phyloP scores from a whole-genome alignment of 805 yeast species.

The Wickerhamomyces silvicola region DNA sequence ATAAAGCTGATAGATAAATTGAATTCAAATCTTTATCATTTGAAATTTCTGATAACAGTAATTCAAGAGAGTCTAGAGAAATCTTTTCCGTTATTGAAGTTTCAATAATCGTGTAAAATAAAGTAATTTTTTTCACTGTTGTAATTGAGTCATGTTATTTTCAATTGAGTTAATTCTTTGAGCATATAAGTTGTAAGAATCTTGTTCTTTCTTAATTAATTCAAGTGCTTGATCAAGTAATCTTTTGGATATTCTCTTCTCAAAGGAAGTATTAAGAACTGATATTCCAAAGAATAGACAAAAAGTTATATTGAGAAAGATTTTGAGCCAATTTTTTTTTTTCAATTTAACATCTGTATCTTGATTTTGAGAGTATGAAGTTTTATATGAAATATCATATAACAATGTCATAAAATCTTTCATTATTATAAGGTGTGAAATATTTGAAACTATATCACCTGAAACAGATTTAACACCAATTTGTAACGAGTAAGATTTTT shows the following conservation, averaged over 20 bases:
- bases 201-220: conserved; percentile 2
- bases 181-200: not conserved
- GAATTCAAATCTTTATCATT: not conserved
- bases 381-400: not conserved
- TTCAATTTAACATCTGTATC: conserved; percentile 1
- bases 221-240: conserved; percentile 2
- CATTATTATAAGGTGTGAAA: not conserved
- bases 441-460: not conserved
- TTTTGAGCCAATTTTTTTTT: conserved; percentile 4
- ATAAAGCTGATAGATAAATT: conserved; percentile 10
- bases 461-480: conserved; percentile 8
- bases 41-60: conserved; percentile 1
- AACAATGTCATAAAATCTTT: not conserved
- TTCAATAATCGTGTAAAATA: conserved; percentile 13
- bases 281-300: conserved; percentile 9
- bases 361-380: not conserved
- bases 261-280: conserved; percentile 12
- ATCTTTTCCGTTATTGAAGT: conserved; percentile 7
- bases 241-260: conserved; percentile 14
- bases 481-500: conserved; percentile 7
- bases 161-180: not conserved
- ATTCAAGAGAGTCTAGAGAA: conserved; percentile 1
- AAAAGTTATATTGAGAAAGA: conserved; percentile 7
- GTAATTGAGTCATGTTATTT: not conserved
- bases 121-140: conserved; percentile 1